Conservation (phyloP, 768 basidiomycete species). For the Sarcodon aspratus region DNA sequence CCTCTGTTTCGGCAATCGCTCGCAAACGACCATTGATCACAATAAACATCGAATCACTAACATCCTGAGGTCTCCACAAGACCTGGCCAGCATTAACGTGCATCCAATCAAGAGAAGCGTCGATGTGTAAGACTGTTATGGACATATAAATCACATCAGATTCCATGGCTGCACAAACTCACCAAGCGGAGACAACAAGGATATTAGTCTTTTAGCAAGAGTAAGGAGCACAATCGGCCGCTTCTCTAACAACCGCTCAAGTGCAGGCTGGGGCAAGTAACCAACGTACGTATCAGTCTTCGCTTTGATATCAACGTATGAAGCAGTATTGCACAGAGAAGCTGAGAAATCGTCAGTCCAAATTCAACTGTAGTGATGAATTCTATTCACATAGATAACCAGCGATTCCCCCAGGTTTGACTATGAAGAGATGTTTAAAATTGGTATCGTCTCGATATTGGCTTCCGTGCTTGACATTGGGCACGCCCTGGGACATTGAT, state of each 20-base stretch:
- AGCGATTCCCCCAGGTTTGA: constrained; percentile 95
- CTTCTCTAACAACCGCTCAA: constrained; percentile 87
- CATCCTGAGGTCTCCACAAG: constrained; percentile 83
- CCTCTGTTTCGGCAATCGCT: constrained; percentile 72
- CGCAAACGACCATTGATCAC: constrained; percentile 95
- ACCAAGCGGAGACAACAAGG: constrained; percentile 89
- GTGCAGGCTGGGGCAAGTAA: constrained; percentile 77
- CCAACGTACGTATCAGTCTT: constrained; percentile 99
- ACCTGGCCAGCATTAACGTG: constrained; percentile 95
- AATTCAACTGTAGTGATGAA: not conserved
- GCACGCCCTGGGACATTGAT: not conserved
- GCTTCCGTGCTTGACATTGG: not conserved
- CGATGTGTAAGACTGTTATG: constrained; percentile 80
- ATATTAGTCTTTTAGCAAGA: constrained; percentile 91
- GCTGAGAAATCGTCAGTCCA: constrained; percentile 29
- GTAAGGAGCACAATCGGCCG: constrained; percentile 93
- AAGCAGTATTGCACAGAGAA: constrained; percentile 82
- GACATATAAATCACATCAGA: not conserved
- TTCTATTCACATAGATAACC: constrained; percentile 71
- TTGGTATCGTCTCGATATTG: not conserved
- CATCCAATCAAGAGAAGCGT: constrained; percentile 96
- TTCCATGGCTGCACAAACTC: constrained; percentile 9
- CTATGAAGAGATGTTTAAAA: constrained; percentile 74
- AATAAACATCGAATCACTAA: constrained; percentile 94
- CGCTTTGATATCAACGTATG: constrained; percentile 93